These are phyloP conservation scores for Salix koriyanagi DNA, from an alignment of 345 rosid species.

Conservation along the genomic window DNA sequence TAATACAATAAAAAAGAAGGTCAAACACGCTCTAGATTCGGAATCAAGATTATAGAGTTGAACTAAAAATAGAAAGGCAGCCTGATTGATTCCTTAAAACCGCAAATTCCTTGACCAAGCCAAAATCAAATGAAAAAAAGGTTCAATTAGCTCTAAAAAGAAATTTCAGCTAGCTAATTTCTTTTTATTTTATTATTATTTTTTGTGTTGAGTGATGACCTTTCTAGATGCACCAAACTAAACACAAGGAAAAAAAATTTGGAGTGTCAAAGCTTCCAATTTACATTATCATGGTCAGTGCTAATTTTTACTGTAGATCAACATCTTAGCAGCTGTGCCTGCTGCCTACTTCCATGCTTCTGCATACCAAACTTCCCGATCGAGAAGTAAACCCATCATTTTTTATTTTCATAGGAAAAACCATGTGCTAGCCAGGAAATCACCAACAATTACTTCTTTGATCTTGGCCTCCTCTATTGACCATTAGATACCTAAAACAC, in stretches of 20 bases:
- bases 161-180: not conserved
- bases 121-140: not conserved
- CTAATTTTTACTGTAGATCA: not conserved
- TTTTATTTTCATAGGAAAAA: not conserved
- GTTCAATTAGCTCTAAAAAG: not conserved
- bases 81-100: not conserved
- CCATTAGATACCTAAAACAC: not conserved
- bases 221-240: not conserved
- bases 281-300: not conserved
- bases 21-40: not conserved
- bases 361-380: not conserved
- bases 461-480: not conserved
- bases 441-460: not conserved
- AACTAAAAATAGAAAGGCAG: too few relatives aligned
- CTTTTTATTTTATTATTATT: too few relatives aligned
- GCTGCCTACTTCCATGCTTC: not conserved
- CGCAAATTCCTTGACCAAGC: not conserved
- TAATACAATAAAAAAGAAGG: too few relatives aligned
- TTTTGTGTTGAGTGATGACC: not conserved
- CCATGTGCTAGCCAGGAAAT: not conserved
- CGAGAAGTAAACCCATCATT: too few relatives aligned
- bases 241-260: not conserved
- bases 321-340: not conserved
- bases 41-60: not conserved
- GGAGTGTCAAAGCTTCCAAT: not conserved